These are phyloP conservation scores for Lasiodiplodia theobromae DNA, from an alignment of 2,329 filamentous ascomycete genomes.

Conservation along the genomic window DNA sequence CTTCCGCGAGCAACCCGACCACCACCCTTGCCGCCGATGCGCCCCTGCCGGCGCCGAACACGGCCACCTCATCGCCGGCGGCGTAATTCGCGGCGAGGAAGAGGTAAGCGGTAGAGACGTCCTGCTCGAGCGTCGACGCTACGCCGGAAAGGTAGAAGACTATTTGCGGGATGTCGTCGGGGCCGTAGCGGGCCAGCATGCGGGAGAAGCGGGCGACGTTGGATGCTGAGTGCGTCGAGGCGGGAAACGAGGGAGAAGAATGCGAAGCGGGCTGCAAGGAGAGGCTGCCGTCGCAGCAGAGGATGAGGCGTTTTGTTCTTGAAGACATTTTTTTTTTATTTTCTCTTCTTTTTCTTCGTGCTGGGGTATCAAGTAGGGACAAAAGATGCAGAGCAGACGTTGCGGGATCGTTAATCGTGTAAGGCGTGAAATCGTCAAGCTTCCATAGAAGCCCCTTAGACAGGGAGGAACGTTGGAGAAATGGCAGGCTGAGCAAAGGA, in stretches of 20 bases:
- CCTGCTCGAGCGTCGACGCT: conserved; percentile 55
- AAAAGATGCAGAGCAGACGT: not conserved
- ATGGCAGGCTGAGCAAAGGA: conserved; percentile 5
- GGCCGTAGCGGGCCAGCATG: conserved; percentile 57
- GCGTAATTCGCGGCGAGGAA: conserved; percentile 62
- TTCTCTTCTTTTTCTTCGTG: not conserved
- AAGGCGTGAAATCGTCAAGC: not conserved
- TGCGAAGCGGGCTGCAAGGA: conserved; percentile 20
- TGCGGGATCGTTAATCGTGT: not conserved
- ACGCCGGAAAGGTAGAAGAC: conserved; percentile 60
- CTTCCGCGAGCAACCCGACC: conserved; percentile 53
- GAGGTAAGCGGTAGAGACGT: conserved; percentile 58
- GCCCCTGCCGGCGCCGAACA: conserved; percentile 55
- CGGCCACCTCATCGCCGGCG: conserved; percentile 56
- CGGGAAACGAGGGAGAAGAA: not conserved
- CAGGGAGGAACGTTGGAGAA: not conserved
- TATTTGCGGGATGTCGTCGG: conserved; percentile 50
- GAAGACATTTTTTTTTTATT: conserved; percentile 5
- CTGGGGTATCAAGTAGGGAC: not conserved
- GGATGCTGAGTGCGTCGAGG: conserved; percentile 47
- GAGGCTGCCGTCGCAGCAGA: conserved; percentile 48
- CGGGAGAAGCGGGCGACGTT: conserved; percentile 59
- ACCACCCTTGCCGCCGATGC: conserved; percentile 50
- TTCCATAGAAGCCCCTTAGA: too few relatives aligned
- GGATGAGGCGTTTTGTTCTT: conserved; percentile 37